Evolutionary conservation across 208 protist species (phyloP).

Genomic region (Strigomonas galati): DNA sequence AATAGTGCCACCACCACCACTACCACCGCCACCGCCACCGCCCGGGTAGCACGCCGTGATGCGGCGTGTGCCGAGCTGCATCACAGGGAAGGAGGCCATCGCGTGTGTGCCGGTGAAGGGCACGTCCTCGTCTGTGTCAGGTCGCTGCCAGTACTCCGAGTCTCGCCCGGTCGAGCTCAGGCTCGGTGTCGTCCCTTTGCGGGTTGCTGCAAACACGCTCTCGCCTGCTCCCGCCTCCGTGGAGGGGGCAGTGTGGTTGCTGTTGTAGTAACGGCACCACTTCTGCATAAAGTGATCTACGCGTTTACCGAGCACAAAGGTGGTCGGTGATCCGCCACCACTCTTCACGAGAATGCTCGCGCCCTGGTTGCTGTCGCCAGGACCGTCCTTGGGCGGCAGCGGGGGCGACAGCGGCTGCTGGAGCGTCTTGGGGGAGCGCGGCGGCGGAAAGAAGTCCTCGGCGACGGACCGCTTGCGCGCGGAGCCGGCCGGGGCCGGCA

Average conservation of each 20-base stretch:
- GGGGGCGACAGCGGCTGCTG: neutral
- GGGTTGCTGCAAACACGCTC: neutral
- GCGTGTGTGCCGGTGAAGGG: neutral
- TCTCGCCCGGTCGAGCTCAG: neutral
- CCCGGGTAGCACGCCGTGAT: neutral
- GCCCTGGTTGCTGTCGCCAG: conserved; percentile 1
- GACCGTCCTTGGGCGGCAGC: conserved; percentile 10
- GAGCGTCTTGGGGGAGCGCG: neutral
- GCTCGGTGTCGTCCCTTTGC: neutral
- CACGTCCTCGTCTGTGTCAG: neutral
- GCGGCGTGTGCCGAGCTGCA: neutral
- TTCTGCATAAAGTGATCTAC: conserved; percentile 10
- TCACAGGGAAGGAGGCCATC: neutral
- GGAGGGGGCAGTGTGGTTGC: neutral
- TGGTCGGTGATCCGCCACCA: neutral
- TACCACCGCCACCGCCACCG: too few relatives aligned
- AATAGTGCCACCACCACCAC: too few relatives aligned
- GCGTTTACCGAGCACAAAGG: neutral
- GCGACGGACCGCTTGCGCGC: neutral
- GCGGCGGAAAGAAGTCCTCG: neutral
- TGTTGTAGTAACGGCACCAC: conserved; percentile 12
- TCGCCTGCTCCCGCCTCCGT: neutral
- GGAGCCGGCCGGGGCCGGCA: neutral
- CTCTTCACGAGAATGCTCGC: neutral
- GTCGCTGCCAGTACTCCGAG: neutral